phyloP scores from a whole-genome alignment of 352 stramenopile species.

The Pythium dissimile region DNA sequence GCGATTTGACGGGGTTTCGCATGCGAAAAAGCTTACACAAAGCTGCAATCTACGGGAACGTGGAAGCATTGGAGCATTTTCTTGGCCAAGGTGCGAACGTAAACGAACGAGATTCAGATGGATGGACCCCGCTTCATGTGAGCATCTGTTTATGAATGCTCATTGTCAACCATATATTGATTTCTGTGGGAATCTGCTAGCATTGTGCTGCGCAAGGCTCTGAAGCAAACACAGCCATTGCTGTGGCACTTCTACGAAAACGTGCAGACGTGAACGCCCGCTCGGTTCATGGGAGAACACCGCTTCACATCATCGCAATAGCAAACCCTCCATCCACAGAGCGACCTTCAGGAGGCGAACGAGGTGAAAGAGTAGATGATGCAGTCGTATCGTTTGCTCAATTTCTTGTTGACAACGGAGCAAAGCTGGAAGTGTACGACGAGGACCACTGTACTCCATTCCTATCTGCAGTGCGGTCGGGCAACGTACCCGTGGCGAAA shows the following conservation, averaged over 20 bases:
- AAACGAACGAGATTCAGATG: conserved; percentile 43
- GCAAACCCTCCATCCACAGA: no score
- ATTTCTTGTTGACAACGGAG: no score
- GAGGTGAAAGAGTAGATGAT: neutral
- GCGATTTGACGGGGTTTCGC: neutral
- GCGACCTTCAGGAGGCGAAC: no score
- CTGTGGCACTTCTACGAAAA: conserved; percentile 28
- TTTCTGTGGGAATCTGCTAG: conserved; percentile 15
- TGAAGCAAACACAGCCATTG: conserved; percentile 31
- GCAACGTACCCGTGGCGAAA: conserved; percentile 19
- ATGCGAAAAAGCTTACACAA: conserved; percentile 35
- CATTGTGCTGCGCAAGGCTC: conserved; percentile 43
- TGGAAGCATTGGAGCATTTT: conserved; percentile 32
- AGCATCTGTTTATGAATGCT: conserved; percentile 11
- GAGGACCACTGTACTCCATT: conserved; percentile 35
- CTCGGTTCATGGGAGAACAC: conserved; percentile 49
- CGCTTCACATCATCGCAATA: conserved; percentile 46
- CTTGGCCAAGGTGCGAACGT: conserved; percentile 35
- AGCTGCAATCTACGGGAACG: conserved; percentile 47
- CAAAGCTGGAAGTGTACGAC: conserved; percentile 39
- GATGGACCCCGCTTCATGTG: conserved; percentile 65
- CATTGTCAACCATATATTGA: neutral
- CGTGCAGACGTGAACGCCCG: conserved; percentile 30
- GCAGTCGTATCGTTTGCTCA: neutral
- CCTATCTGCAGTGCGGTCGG: conserved; percentile 30